Base-by-base conservation (phyloP, 495 filamentous ascomycete genomes). In the Annulohypoxylon stygium region DNA sequence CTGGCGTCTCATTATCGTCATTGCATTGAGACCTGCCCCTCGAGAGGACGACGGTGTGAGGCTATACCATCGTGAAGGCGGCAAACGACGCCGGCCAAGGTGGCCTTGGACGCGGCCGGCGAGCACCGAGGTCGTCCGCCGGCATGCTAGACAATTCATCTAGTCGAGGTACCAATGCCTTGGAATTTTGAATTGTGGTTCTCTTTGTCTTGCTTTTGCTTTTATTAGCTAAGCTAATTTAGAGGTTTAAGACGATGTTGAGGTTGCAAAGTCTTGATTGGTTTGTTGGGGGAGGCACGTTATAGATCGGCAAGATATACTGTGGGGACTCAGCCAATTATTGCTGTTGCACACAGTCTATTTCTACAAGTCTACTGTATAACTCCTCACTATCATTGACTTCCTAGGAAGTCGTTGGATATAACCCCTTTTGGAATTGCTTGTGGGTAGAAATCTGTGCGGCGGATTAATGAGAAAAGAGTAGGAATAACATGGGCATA, bases 91-190 rank as follows among this genome's bases (percentile, higher is more conserved):
- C 25, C 63, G 30, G 54, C 67, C 72, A 4, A 66, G 36, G 12
- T 7, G 47, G 54, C 39, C 47, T 23, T 51, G 66, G 45, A 58
- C 39, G 65, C 65, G 57, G 45, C 39, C 39, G 57, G 61, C 58
- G 37, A 75, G 60, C 58, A 65, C 60, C 72, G 55, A 67, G 65
- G 61, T 67, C 66, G 77, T 58, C 70, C 71, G 77, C 69, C 75
- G 72, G 53, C 73, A 77, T 69, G 75, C 48, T 62, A 70, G 43
- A 39, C 77, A 65, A 37, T 70, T 74, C 77, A 79, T 79, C 65
- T 74, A 65, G 70, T 70, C 45, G 23, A 16, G 6, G 37, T 54
- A 4, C n/a, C 11, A 65, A 26, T 3, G 16, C 4, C 20, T 25
- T n/a, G 14, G 33, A 7, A 50, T 8, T 45, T 45, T 25, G n/a